Evolutionary conservation across 1,284 basidiomycete species (phyloP).

Genomic region (Omphalotus olearius): DNA sequence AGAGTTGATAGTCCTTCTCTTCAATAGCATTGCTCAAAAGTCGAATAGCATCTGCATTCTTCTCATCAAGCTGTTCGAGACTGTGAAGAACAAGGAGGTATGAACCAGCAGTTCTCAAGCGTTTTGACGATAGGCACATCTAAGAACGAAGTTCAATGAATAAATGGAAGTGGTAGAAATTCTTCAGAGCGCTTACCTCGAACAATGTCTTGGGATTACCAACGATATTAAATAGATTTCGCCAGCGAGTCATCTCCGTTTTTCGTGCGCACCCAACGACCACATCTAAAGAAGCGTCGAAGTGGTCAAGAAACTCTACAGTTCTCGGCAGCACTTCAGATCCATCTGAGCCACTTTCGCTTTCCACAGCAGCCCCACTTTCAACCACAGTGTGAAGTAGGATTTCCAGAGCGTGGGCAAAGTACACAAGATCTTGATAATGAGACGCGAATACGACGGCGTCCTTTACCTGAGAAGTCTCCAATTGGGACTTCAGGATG

Average conservation of each 20-base stretch:
- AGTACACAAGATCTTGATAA: slow-evolving; percentile 89
- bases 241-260: slow-evolving; percentile 93
- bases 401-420: slow-evolving; percentile 92
- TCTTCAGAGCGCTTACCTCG: slow-evolving; percentile 50
- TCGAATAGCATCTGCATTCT: slow-evolving; percentile 74
- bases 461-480: slow-evolving; percentile 63
- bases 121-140: slow-evolving; percentile 74
- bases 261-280: slow-evolving; percentile 96
- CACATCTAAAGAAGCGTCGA: slow-evolving; percentile 86
- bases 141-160: slow-evolving; percentile 24
- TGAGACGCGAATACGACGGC: slow-evolving; percentile 86
- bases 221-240: slow-evolving; percentile 82
- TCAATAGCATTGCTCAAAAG: slow-evolving; percentile 73
- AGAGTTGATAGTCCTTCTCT: slow-evolving; percentile 76
- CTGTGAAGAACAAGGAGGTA: slow-evolving; percentile 94
- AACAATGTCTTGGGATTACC: slow-evolving; percentile 91
- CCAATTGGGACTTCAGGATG: slow-evolving; percentile 83
- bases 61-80: slow-evolving; percentile 83
- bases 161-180: slow-evolving; percentile 1
- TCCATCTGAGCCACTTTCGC: slow-evolving; percentile 24
- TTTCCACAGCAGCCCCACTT: slow-evolving; percentile 58
- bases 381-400: slow-evolving; percentile 93
- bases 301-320: slow-evolving; percentile 92
- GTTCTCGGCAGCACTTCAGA: slow-evolving; percentile 58
- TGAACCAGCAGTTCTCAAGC: slow-evolving; percentile 87